phyloP scores from a whole-genome alignment of 2,329 filamentous ascomycete species.

The Botrytis tulipae region DNA sequence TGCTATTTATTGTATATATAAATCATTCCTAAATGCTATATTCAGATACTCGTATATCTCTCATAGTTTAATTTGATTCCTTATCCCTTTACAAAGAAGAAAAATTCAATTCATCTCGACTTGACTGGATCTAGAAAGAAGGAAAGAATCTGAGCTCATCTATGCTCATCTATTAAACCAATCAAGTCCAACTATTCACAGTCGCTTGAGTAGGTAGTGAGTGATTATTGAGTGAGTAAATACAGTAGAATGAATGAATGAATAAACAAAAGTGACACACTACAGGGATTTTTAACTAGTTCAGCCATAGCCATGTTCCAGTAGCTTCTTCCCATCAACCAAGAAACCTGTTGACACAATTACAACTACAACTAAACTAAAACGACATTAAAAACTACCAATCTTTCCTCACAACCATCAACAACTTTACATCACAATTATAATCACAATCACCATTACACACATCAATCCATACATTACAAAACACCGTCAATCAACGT shows the following conservation, averaged over 20 bases:
- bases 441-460: background rate
- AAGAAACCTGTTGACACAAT: background rate
- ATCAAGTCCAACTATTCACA: background rate
- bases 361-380: background rate
- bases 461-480: background rate
- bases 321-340: slow-evolving; percentile 14
- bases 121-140: background rate
- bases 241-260: background rate
- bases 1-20: background rate
- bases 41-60: background rate
- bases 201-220: background rate
- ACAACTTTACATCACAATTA: background rate
- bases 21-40: background rate
- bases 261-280: slow-evolving; percentile 2
- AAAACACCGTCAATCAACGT: background rate
- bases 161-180: background rate
- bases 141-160: background rate
- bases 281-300: slow-evolving; percentile 15
- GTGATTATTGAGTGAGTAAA: background rate
- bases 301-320: slow-evolving; percentile 16
- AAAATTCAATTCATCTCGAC: no score
- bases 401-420: background rate
- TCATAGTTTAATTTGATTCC: background rate
- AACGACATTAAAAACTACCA: background rate
- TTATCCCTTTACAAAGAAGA: background rate